Percentiles rank a stretch among this genome's conserved stretches.
These are phyloP conservation scores for Mimosa pudica DNA, from an alignment of 306 rosid species.

Conservation along the genomic window DNA sequence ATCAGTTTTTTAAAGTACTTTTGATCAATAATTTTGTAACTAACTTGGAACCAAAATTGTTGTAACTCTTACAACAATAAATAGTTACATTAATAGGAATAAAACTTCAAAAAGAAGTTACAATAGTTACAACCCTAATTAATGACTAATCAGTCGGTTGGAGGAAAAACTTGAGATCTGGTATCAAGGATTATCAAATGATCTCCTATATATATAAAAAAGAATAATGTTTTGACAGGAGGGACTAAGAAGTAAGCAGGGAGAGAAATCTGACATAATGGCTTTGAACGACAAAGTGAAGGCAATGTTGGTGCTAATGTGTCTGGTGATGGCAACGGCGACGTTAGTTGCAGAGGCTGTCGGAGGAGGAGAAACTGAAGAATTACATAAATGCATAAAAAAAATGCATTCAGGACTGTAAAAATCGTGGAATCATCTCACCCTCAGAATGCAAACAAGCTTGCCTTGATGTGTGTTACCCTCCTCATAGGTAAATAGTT, in stretches of 20 bases:
- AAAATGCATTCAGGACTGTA: background rate
- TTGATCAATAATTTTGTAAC: too few relatives aligned
- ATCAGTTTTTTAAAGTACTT: background rate
- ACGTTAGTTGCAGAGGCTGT: background rate
- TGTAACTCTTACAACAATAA: background rate
- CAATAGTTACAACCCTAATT: too few relatives aligned
- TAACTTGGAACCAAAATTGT: background rate
- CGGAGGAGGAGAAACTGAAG: too few relatives aligned
- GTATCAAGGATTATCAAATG: background rate
- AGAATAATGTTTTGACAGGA: too few relatives aligned
- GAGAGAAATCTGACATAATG: background rate
- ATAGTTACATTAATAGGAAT: background rate
- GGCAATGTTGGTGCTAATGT: background rate
- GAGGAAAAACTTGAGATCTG: too few relatives aligned
- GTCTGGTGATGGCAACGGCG: background rate
- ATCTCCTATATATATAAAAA: background rate
- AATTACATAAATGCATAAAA: background rate
- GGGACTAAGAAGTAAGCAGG: background rate
- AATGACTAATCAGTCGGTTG: background rate
- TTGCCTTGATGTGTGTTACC: background rate
- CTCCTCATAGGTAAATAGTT: background rate
- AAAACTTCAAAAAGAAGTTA: background rate
- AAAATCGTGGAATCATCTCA: too few relatives aligned
- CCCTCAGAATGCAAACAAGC: background rate
- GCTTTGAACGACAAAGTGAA: background rate